A percentile compares a stretch with the other conserved stretches of the same genome.
Conservation (phyloP, 1,139 yeast species). For the Kluyveromyces sp. region DNA sequence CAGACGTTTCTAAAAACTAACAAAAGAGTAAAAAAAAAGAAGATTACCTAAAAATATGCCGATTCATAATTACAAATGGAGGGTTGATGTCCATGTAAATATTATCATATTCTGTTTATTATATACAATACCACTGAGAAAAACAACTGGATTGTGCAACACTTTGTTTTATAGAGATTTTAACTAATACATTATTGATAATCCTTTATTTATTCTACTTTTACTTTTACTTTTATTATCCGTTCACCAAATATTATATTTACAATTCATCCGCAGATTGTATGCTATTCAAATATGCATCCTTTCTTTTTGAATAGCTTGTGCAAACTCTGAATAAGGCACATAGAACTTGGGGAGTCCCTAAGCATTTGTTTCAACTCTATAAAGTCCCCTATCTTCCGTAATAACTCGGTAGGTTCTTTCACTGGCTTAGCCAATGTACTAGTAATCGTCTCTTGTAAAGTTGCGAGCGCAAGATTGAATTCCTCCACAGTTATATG, state of each 20-base stretch:
- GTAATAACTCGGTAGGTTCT: constrained; percentile 24
- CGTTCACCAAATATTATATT: neutral
- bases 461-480: constrained; percentile 34
- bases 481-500: constrained; percentile 29
- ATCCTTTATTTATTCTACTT: too few species aligned
- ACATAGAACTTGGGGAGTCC: constrained; percentile 43
- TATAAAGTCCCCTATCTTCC: constrained; percentile 39
- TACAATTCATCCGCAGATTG: constrained; percentile 11
- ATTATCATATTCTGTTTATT: too few species aligned
- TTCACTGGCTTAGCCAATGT: constrained; percentile 26
- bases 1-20: neutral
- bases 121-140: too few species aligned
- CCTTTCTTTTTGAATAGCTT: constrained; percentile 32
- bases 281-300: constrained; percentile 28
- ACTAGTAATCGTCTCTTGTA: constrained; percentile 37
- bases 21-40: too few species aligned
- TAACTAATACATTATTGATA: too few species aligned
- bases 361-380: constrained; percentile 44
- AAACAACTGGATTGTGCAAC: too few species aligned
- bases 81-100: too few species aligned
- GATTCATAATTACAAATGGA: too few species aligned
- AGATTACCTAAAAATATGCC: too few species aligned
- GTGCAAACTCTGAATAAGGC: constrained; percentile 39
- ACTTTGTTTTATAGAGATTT: too few species aligned
- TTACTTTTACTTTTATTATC: too few species aligned